Base-by-base conservation (phyloP, 768 basidiomycete genomes). In the Coprinopsis marcescibilis region DNA sequence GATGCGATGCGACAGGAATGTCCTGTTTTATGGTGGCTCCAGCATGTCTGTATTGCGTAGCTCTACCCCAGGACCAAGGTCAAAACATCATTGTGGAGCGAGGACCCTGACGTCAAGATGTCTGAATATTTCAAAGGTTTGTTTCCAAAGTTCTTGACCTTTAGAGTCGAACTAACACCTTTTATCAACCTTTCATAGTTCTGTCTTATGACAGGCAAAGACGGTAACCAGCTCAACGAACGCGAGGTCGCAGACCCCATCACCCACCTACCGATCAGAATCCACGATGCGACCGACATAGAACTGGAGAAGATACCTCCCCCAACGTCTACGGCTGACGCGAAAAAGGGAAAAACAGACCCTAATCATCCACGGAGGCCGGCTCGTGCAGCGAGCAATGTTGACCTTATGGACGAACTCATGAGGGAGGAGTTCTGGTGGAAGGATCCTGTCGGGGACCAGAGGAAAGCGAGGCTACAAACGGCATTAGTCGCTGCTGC, bases 251-350 rank as follows among this genome's bases (percentile, higher is more conserved):
- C 63, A 0, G 71, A 72, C 50, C 71, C 71, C 14, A 58, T 72
- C 32, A 72, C 71, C 15, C 68, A 70, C 46, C 57, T 64, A 1
- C 63, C 60, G 5, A 46, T 70, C 4, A 52, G 54, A 10, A 60
- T 72, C 12, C 67, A 70, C 48, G 66, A 72, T 53, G 53, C 57
- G 26, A 60, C 60, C 47, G 40, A 58, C 4, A 53, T 61, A 23
- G 68, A 72, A 47, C 64, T 72, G 13, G 60, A 69, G 45, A 52
- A 54, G 35, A 64, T 70, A 4, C 64, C 66, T 6, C 55, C 63
- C 1, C 62, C 59, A 7, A 55, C 57, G 1, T 52, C 58, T 1
- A n/a, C n/a, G n/a, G n/a, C 47, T 55, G 0, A 30, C 49, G 0
- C 47, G 57, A 15, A 55, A 60, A 27, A 53, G 53, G 43, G 40